A percentile compares a stretch with the other conserved stretches of the same genome.
Conservation (phyloP, 2,329 filamentous ascomycete species). For the Alternaria brassicae region DNA sequence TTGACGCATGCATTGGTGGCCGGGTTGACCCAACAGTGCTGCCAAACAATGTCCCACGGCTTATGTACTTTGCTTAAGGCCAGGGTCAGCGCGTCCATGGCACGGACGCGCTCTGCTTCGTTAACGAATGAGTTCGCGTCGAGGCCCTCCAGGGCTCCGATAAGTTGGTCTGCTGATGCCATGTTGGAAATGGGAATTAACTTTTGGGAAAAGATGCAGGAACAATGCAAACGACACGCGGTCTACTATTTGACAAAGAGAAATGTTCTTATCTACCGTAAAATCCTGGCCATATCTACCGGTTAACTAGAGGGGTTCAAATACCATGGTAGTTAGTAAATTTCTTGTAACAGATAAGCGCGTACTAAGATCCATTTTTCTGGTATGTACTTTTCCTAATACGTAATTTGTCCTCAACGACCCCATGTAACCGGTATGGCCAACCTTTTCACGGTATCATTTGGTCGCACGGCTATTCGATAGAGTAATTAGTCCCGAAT, state of each 20-base stretch:
- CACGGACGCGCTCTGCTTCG: conserved; percentile 11
- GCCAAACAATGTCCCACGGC: conserved; percentile 12
- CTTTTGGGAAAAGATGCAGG: conserved; percentile 7
- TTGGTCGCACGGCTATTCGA: background rate
- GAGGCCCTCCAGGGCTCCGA: conserved; percentile 5
- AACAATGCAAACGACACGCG: background rate
- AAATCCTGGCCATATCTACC: background rate
- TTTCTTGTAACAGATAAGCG: background rate
- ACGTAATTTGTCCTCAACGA: background rate
- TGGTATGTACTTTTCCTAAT: background rate
- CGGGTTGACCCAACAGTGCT: conserved; percentile 11
- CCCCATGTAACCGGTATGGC: background rate
- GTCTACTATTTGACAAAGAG: background rate
- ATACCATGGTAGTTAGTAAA: background rate
- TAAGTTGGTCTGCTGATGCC: conserved; percentile 10
- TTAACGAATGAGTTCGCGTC: conserved; percentile 9
- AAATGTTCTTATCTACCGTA: background rate
- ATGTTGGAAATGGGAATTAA: conserved; percentile 5
- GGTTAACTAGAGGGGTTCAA: background rate
- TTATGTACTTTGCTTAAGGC: conserved; percentile 9
- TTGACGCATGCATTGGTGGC: conserved; percentile 12
- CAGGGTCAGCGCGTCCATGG: conserved; percentile 7
- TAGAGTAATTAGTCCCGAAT: background rate
- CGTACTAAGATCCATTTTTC: background rate
- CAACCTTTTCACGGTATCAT: background rate